Evolutionary conservation across 148 eudicot species (phyloP), one percentile per base, ranked within the genome.

Genomic region (Rhododendron henanense): DNA sequence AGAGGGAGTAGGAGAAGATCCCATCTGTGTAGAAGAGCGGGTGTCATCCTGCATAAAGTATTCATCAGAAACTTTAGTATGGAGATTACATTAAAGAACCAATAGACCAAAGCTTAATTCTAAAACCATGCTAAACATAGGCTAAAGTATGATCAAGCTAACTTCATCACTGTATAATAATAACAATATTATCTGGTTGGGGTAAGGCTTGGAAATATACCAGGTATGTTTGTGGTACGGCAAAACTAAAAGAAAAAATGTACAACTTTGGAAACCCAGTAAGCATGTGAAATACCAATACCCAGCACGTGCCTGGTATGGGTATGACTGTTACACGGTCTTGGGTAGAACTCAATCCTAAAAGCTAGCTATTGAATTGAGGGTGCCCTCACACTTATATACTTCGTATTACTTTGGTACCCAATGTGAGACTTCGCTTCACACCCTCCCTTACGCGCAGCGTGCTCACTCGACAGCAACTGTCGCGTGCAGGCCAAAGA

Each of bases 1-100:
- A 85, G 94, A 85, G 84, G 87, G 73, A 80, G 63, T 82, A 23
- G 95, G 90, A 82, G 93, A 88, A 44, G 96, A 88, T 84, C 88
- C 88, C 87, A 90, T 69, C 67, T 91, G 91, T 33, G 90, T 83
- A 74, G 89, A 78, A 84, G 94, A 89, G 86, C 39, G 88, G 84
- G 80, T 67, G 79, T 91, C 98, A 89, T 94, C 98, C 99, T 97
- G 94, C 90, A 90, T 8, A 63, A 74, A 16, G 53, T 37, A 79
- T 35, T 25, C 3, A 87, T 82, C 28, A 85, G 44, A 82, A n/a
- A 73, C 65, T 74, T 11, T 44, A 83, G 14, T 31, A 13, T 71
- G 76, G 39, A 28, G 76, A 71, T 71, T 13, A 71, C 0, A 71
- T 11, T 71, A 71, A 10, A 71, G 76, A 71, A 31, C 7, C 39